A percentile compares a stretch with the other conserved stretches of the same genome.
phyloP scores from a whole-genome alignment of 495 filamentous ascomycete genomes.

The Penicillium lagena region DNA sequence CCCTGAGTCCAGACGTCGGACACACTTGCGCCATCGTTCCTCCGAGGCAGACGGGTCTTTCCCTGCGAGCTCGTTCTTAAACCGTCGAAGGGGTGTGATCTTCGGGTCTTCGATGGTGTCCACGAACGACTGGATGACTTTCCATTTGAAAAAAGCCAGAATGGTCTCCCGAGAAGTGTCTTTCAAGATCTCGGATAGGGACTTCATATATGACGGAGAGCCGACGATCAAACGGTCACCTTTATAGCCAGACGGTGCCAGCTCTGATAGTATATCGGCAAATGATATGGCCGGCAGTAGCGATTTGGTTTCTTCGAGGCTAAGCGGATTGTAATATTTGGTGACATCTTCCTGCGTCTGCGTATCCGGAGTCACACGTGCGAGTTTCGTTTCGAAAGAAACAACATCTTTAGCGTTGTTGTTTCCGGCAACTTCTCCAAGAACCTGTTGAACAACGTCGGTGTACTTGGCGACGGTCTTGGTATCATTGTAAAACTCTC shows the following conservation, averaged over 20 bases:
- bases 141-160: constrained; percentile 55
- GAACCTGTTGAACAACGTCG: constrained; percentile 37
- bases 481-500: constrained; percentile 59
- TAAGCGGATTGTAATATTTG: constrained; percentile 53
- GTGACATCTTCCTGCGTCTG: constrained; percentile 54
- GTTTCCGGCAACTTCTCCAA: constrained; percentile 24
- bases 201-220: constrained; percentile 50
- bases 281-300: constrained; percentile 52
- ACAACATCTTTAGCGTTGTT: constrained; percentile 40
- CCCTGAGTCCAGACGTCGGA: constrained; percentile 47
- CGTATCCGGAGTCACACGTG: constrained; percentile 50
- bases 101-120: constrained; percentile 50
- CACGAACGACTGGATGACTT: constrained; percentile 47
- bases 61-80: constrained; percentile 50
- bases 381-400: constrained; percentile 54
- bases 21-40: constrained; percentile 67
- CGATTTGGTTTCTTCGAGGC: constrained; percentile 42
- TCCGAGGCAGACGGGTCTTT: constrained; percentile 57
- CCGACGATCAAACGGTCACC: constrained; percentile 50
- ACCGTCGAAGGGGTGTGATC: constrained; percentile 50
- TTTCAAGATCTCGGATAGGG: constrained; percentile 40
- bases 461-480: constrained; percentile 48
- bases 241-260: constrained; percentile 46
- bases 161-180: constrained; percentile 41
- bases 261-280: constrained; percentile 40